These are phyloP conservation scores for Venturia pyrina DNA, from an alignment of 2,329 filamentous ascomycete species.

Conservation along the genomic window DNA sequence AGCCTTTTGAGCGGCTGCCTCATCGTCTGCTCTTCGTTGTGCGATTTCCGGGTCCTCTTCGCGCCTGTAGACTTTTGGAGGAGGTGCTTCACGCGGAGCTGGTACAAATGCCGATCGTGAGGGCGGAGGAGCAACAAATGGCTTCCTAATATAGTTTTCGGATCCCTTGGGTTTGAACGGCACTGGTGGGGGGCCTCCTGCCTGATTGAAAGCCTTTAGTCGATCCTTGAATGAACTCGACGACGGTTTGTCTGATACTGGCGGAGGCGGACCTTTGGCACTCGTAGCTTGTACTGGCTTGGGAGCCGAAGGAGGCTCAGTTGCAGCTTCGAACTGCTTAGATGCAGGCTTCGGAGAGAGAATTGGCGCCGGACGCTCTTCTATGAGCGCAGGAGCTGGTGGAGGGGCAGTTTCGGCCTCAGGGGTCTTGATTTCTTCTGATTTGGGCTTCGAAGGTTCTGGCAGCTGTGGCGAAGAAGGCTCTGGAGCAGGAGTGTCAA, in stretches of 20 bases:
- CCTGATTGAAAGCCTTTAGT: slow-evolving; percentile 94
- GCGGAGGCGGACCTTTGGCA: slow-evolving; percentile 39
- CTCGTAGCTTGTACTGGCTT: slow-evolving; percentile 23
- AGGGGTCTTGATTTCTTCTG: neutral
- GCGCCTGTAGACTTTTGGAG: slow-evolving; percentile 68
- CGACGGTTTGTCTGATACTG: slow-evolving; percentile 53
- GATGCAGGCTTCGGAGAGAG: slow-evolving; percentile 19
- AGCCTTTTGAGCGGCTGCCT: slow-evolving; percentile 58
- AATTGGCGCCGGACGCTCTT: slow-evolving; percentile 13
- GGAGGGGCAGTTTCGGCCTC: slow-evolving; percentile 16
- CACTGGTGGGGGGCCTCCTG: slow-evolving; percentile 72
- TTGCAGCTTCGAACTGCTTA: slow-evolving; percentile 16
- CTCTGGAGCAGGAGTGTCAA: slow-evolving; percentile 14
- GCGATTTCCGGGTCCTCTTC: slow-evolving; percentile 68
- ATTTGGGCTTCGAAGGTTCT: neutral
- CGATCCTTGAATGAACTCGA: slow-evolving; percentile 88
- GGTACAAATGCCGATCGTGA: slow-evolving; percentile 87
- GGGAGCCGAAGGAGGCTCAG: slow-evolving; percentile 20
- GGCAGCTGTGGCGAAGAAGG: neutral
- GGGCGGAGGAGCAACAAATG: slow-evolving; percentile 89
- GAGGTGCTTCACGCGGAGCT: slow-evolving; percentile 54
- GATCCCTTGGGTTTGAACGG: slow-evolving; percentile 72
- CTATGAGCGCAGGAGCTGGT: slow-evolving; percentile 19
- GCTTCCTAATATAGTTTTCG: slow-evolving; percentile 81
- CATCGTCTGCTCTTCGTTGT: slow-evolving; percentile 55